Base-by-base conservation (phyloP, 148 eudicot species). In the Camellia sinensis region DNA sequence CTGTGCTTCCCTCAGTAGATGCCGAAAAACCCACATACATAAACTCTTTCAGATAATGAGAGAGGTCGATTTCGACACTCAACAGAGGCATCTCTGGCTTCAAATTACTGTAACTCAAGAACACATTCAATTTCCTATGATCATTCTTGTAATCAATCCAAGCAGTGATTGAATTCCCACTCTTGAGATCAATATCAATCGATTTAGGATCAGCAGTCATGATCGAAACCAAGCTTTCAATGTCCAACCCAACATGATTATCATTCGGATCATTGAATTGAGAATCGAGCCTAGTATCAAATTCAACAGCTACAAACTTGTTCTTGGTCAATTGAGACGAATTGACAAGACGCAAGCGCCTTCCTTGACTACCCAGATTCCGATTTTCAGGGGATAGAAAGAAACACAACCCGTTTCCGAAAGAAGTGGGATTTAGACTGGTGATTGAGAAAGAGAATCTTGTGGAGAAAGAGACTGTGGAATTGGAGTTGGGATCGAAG, bases 1-100 rank as follows among this genome's bases (percentile, higher is more conserved):
- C 98, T 11, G 97, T 95, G 81, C 98, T 93, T 5, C 98, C 98
- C 79, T 95, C 93, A 1, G 91, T 93, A 2, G 98, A 95, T 43
- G 90, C 97, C 0, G 98, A 91, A 78, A 95, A 95, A 18, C 98
- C 98, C 80, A 90, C 87, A 80, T 73, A 95, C 89, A 89, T 86
- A 66, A 79, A 85, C 80, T 92, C 92, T 41, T 87, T 85, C 7
- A 95, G 77, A 78, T 88, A 85, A 46, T 62, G 79, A 18, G 91
- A 88, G 17, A 95, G 87, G 69, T 92, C 92, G 37, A 89, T 83
- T 48, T 80, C 84, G 12, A 90, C 89, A 1, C 69, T 81, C 59
- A 95, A 80, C 59, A 93, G 80, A 29, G 98, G 88, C 4, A 45
- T 21, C 3, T 77, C 71, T 9, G 97, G 98, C 74, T 89, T 91